Evolutionary conservation across 2,329 filamentous ascomycete species (phyloP).

Genomic region (Dothiorella sarmentorum): DNA sequence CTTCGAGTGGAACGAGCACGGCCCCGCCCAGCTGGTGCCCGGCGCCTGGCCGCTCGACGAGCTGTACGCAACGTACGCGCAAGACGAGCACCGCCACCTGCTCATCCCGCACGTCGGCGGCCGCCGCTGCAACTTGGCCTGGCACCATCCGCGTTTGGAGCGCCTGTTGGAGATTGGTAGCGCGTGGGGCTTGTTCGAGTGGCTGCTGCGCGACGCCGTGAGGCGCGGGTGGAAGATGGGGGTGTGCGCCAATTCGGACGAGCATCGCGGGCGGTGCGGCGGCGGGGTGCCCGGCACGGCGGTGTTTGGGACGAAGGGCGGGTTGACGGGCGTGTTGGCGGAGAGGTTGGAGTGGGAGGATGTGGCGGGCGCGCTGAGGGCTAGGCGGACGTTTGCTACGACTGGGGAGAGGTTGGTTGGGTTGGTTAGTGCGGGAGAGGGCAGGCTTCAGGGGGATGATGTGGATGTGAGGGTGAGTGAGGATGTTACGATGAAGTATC

Average conservation of each 20-base stretch:
- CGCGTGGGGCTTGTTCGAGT: conserved; percentile 38
- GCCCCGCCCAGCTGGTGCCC: conserved; percentile 30
- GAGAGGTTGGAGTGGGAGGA: background rate
- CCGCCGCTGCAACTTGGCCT: conserved; percentile 33
- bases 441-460: background rate
- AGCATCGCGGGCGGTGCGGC: conserved; percentile 37
- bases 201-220: conserved; percentile 30
- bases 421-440: background rate
- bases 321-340: background rate
- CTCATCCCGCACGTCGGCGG: conserved; percentile 39
- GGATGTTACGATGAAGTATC: background rate
- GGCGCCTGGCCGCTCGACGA: conserved; percentile 39
- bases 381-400: conserved; percentile 4
- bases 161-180: conserved; percentile 37
- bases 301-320: conserved; percentile 25
- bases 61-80: conserved; percentile 38
- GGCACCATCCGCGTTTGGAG: conserved; percentile 39
- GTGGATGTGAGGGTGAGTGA: background rate
- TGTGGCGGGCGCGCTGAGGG: background rate
- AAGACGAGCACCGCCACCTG: conserved; percentile 30
- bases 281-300: conserved; percentile 36
- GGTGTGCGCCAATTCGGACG: conserved; percentile 37
- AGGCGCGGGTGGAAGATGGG: conserved; percentile 34
- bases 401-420: conserved; percentile 6
- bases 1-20: conserved; percentile 39